Conservation (phyloP, 345 rosid species). For the Ceriops zippeliana region DNA sequence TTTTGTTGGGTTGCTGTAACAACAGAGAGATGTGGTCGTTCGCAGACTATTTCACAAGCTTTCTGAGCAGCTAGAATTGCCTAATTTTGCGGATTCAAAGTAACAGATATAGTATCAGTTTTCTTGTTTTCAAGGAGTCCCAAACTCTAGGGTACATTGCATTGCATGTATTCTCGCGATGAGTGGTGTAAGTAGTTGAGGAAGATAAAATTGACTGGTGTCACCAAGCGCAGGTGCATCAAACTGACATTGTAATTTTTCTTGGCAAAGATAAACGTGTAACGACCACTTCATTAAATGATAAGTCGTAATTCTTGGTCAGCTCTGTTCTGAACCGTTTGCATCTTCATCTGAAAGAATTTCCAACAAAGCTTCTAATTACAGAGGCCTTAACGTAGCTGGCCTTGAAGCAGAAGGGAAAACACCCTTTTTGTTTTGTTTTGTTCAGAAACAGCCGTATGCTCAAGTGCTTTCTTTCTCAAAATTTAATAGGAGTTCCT, state of each 20-base stretch:
- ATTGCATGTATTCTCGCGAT: background rate
- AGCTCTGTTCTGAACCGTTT: no score
- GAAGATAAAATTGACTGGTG: background rate
- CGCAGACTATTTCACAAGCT: background rate
- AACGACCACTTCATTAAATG: no score
- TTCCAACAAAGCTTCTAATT: no score
- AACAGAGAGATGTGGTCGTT: background rate
- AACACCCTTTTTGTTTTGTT: no score
- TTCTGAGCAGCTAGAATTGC: background rate
- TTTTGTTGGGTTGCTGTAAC: background rate
- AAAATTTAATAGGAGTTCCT: no score
- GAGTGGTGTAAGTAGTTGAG: background rate
- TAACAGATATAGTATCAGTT: background rate
- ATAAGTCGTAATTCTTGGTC: no score
- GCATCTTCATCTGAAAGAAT: no score
- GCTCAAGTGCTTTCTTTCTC: no score
- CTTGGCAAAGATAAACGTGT: background rate
- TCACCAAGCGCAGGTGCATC: no score
- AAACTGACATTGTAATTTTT: background rate
- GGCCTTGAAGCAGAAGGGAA: no score
- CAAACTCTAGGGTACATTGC: background rate
- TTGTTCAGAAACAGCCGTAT: no score
- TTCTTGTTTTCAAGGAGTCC: background rate
- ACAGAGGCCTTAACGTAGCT: no score
- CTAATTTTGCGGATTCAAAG: constrained; percentile 17